A percentile compares a stretch with the other conserved stretches of the same genome.
phyloP scores from a whole-genome alignment of 257 asterid genomes.

The Jasminum sambac region DNA sequence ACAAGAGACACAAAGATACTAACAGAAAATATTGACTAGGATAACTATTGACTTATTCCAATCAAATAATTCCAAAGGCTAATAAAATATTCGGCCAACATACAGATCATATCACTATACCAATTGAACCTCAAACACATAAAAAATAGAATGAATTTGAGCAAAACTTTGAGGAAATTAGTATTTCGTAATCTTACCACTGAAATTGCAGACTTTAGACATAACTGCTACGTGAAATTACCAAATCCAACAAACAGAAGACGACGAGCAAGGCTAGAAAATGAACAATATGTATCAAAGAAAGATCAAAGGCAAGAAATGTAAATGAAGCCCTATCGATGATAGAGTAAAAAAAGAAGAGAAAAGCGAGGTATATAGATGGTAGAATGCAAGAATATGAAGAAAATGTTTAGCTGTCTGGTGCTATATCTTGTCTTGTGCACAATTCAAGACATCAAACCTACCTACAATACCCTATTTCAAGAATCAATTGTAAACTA shows the following conservation, averaged over 20 bases:
- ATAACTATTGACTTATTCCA: no score
- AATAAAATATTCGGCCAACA: no score
- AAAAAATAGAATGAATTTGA: slow-evolving; percentile 14
- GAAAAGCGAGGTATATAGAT: slow-evolving; percentile 19
- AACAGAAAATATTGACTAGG: no score
- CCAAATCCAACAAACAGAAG: slow-evolving; percentile 41
- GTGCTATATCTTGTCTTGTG: slow-evolving; percentile 36
- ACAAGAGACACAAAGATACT: no score
- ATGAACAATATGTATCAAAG: slow-evolving; percentile 56
- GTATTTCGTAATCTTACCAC: slow-evolving; percentile 66
- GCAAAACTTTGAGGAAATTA: slow-evolving; percentile 21
- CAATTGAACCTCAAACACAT: background rate
- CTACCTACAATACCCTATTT: no score
- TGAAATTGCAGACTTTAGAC: slow-evolving; percentile 76
- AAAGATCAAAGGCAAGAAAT: slow-evolving; percentile 27
- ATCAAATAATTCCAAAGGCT: no score
- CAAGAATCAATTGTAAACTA: no score
- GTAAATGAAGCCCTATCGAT: slow-evolving; percentile 54
- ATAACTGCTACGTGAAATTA: slow-evolving; percentile 41
- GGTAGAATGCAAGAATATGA: no score
- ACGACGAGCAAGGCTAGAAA: slow-evolving; percentile 37
- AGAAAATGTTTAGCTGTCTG: slow-evolving; percentile 25
- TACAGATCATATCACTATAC: background rate
- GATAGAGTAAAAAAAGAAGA: slow-evolving; percentile 70
- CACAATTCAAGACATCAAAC: no score